Evolutionary conservation across 371 early-diverging fungal species (phyloP), one percentile per base, ranked within the genome.

Genomic region (Parasitella parasitica): DNA sequence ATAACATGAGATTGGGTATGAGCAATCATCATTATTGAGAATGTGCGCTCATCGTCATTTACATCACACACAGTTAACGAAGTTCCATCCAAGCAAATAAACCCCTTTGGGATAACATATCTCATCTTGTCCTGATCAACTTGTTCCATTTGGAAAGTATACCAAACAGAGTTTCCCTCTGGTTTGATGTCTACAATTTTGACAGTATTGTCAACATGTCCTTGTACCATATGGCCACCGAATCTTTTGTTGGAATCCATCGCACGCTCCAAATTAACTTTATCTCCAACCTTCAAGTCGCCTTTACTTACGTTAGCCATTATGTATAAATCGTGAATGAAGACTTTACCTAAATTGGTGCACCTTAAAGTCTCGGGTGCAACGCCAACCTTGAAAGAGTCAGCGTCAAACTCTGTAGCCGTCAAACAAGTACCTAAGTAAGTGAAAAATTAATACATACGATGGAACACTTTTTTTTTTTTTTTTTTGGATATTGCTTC

Each of bases 201-300:
- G 27, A 91, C 92, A 0, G 95, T 93, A 16, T 85, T 81, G 69
- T 98, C 97, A 41, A 98, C 93, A 71, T 98, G 98, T 6, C 97
- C 98, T 73, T 96, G 97, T 24, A 98, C 98, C 80, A 96, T 89
- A 72, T 98, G 98, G 0, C 98, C 98, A 41, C 98, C 98, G 66
- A 95, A 93, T 13, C 97, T 87, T 46, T 92, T 92, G 22, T 82
- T 83, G 4, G 90, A 87, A 13, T 87, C 85, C 86, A 96, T 86
- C n/a, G 95, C 95, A 9, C 97, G 85, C 72, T 98, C 98, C 60
- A 98, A 71, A 73, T 98, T 98, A 48, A 97, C 95, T 4, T 81
- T 82, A 57, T 81, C 81, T 24, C 94, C 95, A 7, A 84, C 86
- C 70, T 88, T 83, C 58, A 97, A 77, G 2, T 86, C 87, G 37